Conservation (phyloP, 805 yeast species). For the Kodamaea kakaduensis region DNA sequence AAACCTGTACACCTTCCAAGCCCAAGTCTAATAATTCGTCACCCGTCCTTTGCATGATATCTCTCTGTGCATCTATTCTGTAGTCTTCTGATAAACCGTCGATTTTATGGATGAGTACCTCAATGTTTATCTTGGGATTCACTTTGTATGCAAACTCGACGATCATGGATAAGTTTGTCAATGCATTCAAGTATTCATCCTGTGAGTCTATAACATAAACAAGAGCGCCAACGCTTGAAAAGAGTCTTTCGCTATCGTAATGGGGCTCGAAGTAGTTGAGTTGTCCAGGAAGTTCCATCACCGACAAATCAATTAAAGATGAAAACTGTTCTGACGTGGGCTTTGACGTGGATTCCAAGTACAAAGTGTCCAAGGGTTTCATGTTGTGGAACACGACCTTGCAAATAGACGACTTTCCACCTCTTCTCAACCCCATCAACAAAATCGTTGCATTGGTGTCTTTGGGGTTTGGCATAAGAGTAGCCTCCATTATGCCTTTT, state of each 20-base stretch:
- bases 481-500: constrained; percentile 13
- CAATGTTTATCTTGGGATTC: constrained; percentile 82
- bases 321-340: constrained; percentile 83
- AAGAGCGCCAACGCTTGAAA: constrained; percentile 80
- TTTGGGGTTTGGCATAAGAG: constrained; percentile 28
- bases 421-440: constrained; percentile 82
- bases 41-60: constrained; percentile 92
- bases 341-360: constrained; percentile 83
- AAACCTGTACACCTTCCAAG: constrained; percentile 83
- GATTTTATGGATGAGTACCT: constrained; percentile 90
- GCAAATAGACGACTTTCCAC: constrained; percentile 93
- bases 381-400: constrained; percentile 94
- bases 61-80: constrained; percentile 90
- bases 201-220: constrained; percentile 94
- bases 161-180: constrained; percentile 83
- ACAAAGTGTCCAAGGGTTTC: constrained; percentile 92
- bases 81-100: constrained; percentile 95
- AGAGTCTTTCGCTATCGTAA: constrained; percentile 72
- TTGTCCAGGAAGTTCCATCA: constrained; percentile 95
- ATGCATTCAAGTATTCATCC: constrained; percentile 90
- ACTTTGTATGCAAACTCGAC: constrained; percentile 82
- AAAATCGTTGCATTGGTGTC: constrained; percentile 77
- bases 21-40: constrained; percentile 90
- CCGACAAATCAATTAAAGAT: constrained; percentile 79
- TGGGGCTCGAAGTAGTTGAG: constrained; percentile 82